Evolutionary conservation across 768 basidiomycete species (phyloP).

Genomic region (Butyriboletus loyo): DNA sequence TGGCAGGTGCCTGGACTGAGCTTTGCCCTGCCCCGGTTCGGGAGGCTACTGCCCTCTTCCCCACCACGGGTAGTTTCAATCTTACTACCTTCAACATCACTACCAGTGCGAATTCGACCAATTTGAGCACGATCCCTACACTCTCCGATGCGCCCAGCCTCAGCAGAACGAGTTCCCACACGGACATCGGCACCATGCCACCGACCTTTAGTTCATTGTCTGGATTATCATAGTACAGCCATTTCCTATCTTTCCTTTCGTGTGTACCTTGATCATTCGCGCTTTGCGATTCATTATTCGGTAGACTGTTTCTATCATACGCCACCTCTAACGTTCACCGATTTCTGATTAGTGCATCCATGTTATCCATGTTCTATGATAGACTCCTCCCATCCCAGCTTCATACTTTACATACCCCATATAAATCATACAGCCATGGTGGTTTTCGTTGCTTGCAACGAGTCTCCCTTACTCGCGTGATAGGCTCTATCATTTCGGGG

Average conservation of each 20-base stretch:
- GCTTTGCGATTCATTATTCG: neutral
- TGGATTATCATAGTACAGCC: neutral
- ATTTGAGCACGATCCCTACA: neutral
- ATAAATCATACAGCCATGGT: neutral
- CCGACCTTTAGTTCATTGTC: constrained; percentile 10
- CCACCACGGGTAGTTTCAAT: constrained; percentile 18
- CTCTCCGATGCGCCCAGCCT: neutral
- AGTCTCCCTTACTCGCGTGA: too few relatives aligned
- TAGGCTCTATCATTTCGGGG: neutral
- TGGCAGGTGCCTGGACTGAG: constrained; percentile 17
- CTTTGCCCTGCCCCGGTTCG: constrained; percentile 19
- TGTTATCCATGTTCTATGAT: neutral
- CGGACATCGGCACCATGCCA: constrained; percentile 19
- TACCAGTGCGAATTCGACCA: neutral
- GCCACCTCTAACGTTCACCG: neutral
- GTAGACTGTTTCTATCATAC: neutral
- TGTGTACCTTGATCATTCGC: neutral
- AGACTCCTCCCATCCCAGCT: neutral
- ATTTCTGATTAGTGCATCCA: neutral
- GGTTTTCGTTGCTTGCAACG: neutral
- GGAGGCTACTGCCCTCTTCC: constrained; percentile 18
- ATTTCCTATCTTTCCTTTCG: neutral
- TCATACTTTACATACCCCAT: neutral
- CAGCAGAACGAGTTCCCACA: constrained; percentile 4
- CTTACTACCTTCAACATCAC: constrained; percentile 10